phyloP scores from a whole-genome alignment of 441 rosid species.

The Gossypium davidsonii region DNA sequence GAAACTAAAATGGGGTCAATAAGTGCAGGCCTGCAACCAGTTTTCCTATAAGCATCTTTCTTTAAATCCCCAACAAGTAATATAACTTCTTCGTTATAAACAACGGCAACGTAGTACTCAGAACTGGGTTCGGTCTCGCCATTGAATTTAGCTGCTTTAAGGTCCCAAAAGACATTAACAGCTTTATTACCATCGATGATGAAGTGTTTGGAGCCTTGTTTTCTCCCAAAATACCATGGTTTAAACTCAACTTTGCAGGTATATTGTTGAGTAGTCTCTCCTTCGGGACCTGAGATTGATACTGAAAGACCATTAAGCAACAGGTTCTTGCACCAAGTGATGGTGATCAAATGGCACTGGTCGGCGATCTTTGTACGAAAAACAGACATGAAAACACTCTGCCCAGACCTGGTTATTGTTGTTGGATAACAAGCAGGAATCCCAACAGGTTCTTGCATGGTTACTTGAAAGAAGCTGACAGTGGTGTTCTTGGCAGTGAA shows the following conservation, averaged over 20 bases:
- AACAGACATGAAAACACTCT: constrained; percentile 59
- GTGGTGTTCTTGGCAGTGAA: constrained; percentile 28
- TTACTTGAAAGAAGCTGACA: constrained; percentile 17
- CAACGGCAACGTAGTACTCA: constrained; percentile 71
- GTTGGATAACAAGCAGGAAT: constrained; percentile 54
- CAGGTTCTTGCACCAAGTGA: constrained; percentile 79
- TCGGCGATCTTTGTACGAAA: constrained; percentile 54
- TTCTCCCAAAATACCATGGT: constrained; percentile 93
- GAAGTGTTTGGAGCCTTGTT: constrained; percentile 70
- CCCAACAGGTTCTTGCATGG: constrained; percentile 53
- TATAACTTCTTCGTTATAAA: constrained; percentile 66
- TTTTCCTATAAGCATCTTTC: constrained; percentile 62
- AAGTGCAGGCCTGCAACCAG: constrained; percentile 71
- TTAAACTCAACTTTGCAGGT: constrained; percentile 72
- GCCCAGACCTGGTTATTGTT: constrained; percentile 53
- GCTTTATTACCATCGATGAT: constrained; percentile 36
- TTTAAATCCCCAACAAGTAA: constrained; percentile 73
- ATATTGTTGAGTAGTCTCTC: constrained; percentile 29
- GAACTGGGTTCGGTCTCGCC: constrained; percentile 72
- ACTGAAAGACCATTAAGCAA: constrained; percentile 72
- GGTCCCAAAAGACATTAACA: constrained; percentile 75
- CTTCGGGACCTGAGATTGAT: constrained; percentile 48
- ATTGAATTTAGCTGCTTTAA: constrained; percentile 48
- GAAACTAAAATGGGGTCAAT: constrained; percentile 64
- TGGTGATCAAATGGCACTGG: constrained; percentile 49